phyloP scores from a whole-genome alignment of 176 grass and related monocot genomes.

The Avena atlantica region DNA sequence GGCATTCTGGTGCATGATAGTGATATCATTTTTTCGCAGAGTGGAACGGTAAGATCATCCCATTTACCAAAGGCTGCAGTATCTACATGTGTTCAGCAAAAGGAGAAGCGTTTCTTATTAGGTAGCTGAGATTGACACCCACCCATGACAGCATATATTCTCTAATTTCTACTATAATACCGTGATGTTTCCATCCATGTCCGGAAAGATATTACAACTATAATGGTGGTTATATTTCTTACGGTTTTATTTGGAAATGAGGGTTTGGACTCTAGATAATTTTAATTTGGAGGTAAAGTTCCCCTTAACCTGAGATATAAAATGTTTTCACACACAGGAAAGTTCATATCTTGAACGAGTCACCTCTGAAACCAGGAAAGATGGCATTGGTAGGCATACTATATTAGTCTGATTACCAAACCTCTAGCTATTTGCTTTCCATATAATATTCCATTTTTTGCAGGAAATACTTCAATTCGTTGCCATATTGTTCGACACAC shows the following conservation, averaged over 20 bases:
- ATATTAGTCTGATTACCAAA: constrained; percentile 25
- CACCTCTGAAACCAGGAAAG: constrained; percentile 69
- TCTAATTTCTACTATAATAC: background rate
- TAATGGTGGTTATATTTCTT: background rate
- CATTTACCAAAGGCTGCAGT: constrained; percentile 79
- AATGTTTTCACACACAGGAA: constrained; percentile 48
- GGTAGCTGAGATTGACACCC: constrained; percentile 48
- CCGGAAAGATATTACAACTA: constrained; percentile 1
- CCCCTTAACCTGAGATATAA: constrained; percentile 13
- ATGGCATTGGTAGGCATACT: constrained; percentile 61
- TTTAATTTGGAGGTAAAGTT: background rate
- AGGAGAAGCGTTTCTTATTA: constrained; percentile 57
- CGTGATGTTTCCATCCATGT: background rate
- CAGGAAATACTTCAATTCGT: constrained; percentile 70
- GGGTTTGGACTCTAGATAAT: constrained; percentile 1
- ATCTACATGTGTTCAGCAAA: constrained; percentile 69
- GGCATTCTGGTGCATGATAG: constrained; percentile 15
- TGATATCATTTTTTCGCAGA: constrained; percentile 54
- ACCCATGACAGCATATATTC: background rate
- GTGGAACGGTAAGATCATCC: constrained; percentile 77
- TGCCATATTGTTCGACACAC: constrained; percentile 58
- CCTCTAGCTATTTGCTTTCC: constrained; percentile 32
- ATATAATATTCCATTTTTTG: constrained; percentile 46
- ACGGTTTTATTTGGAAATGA: background rate
- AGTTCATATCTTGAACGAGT: constrained; percentile 71